Evolutionary conservation across 2,329 filamentous ascomycete genomes (phyloP).

Genomic region (Aspergillus sergii): DNA sequence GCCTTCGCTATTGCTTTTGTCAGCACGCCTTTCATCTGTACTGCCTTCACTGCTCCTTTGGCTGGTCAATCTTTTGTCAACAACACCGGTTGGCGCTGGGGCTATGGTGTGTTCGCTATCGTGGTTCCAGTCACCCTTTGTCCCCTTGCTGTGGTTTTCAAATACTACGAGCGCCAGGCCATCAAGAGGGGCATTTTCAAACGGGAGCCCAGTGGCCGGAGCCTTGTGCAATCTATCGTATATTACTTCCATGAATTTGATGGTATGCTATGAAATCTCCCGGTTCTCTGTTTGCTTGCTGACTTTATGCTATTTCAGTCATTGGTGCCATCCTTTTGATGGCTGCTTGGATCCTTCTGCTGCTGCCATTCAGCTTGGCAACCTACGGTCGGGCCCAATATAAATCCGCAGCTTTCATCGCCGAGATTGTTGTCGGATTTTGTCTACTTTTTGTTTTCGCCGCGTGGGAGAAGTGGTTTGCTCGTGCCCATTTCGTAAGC

Average conservation of each 20-base stretch:
- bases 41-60: slow-evolving; percentile 58
- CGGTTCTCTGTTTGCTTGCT: background rate
- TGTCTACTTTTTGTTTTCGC: slow-evolving; percentile 55
- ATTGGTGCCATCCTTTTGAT: slow-evolving; percentile 57
- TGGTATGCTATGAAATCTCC: slow-evolving; percentile 31
- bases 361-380: slow-evolving; percentile 66
- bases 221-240: slow-evolving; percentile 48
- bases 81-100: slow-evolving; percentile 63
- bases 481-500: slow-evolving; percentile 57
- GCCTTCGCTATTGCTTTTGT: slow-evolving; percentile 63
- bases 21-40: slow-evolving; percentile 63
- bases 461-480: slow-evolving; percentile 57
- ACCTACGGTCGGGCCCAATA: slow-evolving; percentile 45
- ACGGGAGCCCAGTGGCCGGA: slow-evolving; percentile 49
- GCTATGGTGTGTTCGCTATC: slow-evolving; percentile 63
- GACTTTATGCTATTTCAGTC: slow-evolving; percentile 11
- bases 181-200: slow-evolving; percentile 55
- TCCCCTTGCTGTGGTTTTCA: slow-evolving; percentile 59
- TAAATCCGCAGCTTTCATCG: slow-evolving; percentile 51
- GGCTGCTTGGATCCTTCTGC: slow-evolving; percentile 63
- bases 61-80: slow-evolving; percentile 54
- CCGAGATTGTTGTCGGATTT: slow-evolving; percentile 57
- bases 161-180: slow-evolving; percentile 61
- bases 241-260: slow-evolving; percentile 68
- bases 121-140: slow-evolving; percentile 58